These are phyloP conservation scores for Platanthera zijinensis DNA, from an alignment of 106 monocot species.

Conservation along the genomic window DNA sequence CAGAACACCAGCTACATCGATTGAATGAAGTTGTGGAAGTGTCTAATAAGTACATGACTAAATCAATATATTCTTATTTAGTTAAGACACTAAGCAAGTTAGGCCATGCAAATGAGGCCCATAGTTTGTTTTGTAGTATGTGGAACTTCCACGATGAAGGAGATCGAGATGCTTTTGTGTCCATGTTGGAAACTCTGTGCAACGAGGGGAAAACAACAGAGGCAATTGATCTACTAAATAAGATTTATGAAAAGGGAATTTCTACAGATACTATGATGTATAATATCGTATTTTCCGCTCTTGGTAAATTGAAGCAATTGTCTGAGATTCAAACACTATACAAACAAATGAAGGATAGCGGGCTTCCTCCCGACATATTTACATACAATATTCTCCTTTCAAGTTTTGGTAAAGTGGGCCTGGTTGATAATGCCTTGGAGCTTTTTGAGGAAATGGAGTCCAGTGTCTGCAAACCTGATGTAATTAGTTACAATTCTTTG, in stretches of 20 bases:
- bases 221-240: constrained; percentile 78
- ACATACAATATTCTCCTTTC: constrained; percentile 94
- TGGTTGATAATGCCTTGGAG: constrained; percentile 50
- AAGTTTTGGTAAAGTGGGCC: constrained; percentile 68
- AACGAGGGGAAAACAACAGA: constrained; percentile 65
- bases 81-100: constrained; percentile 66
- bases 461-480: constrained; percentile 73
- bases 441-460: constrained; percentile 83
- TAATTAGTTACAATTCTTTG: constrained; percentile 91
- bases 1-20: constrained; percentile 46
- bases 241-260: constrained; percentile 78
- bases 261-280: constrained; percentile 65
- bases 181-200: constrained; percentile 80
- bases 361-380: constrained; percentile 63
- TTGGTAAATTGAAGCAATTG: constrained; percentile 62
- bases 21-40: constrained; percentile 62
- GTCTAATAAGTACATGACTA: constrained; percentile 64
- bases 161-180: constrained; percentile 65
- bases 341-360: constrained; percentile 66
- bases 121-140: constrained; percentile 82
- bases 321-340: constrained; percentile 38
- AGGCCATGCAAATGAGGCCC: constrained; percentile 84
- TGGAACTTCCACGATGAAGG: constrained; percentile 59
- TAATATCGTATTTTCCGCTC: constrained; percentile 69
- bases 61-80: constrained; percentile 57